phyloP scores from a whole-genome alignment of 78 protist genomes.

The Guillardia theta region DNA sequence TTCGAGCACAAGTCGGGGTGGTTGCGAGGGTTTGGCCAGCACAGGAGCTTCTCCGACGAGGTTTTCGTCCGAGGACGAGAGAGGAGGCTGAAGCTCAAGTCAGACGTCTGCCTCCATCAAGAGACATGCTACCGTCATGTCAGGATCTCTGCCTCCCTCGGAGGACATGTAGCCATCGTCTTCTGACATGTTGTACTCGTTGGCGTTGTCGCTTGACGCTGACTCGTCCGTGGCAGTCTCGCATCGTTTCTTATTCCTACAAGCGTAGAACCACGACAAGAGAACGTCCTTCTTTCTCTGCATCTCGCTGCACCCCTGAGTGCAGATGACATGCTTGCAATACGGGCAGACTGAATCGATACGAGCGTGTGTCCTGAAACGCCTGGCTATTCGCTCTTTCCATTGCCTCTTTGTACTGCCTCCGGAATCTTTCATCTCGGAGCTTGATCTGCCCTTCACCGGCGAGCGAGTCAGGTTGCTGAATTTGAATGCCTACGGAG shows the following conservation, averaged over 20 bases:
- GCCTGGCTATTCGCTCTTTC: too few relatives aligned
- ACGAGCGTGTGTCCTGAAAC: not conserved
- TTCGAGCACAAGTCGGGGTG: too few relatives aligned
- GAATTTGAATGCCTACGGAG: too few relatives aligned
- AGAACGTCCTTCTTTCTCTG: not conserved
- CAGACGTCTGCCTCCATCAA: not conserved
- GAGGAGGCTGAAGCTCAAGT: too few relatives aligned
- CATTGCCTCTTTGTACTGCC: too few relatives aligned
- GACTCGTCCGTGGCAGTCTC: not conserved
- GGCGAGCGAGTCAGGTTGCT: too few relatives aligned
- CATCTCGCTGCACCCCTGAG: not conserved
- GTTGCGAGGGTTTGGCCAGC: too few relatives aligned
- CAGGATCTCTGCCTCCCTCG: not conserved
- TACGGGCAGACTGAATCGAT: not conserved
- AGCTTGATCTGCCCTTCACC: too few relatives aligned
- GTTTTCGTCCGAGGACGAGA: too few relatives aligned
- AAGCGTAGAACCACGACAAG: not conserved
- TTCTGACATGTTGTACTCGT: too few relatives aligned
- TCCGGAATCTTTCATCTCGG: too few relatives aligned
- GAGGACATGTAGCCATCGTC: not conserved
- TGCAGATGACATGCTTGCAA: not conserved
- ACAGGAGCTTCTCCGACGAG: too few relatives aligned
- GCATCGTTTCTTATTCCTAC: not conserved
- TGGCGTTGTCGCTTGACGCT: not conserved
- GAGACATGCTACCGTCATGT: not conserved